Evolutionary conservation across 2,329 filamentous ascomycete genomes (phyloP).

Genomic region (Aureobasidium musti): DNA sequence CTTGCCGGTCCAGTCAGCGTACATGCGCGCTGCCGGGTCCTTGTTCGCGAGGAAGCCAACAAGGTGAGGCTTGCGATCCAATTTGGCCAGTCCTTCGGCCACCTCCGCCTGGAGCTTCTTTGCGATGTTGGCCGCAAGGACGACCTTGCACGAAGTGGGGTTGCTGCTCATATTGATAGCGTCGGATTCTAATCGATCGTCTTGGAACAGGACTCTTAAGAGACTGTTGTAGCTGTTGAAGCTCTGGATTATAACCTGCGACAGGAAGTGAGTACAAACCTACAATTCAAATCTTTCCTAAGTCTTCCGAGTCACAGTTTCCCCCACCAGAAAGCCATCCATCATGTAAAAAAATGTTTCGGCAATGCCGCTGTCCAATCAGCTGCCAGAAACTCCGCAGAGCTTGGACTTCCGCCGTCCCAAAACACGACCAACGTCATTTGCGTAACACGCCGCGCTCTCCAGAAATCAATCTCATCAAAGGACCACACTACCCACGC

Average conservation of each 20-base stretch:
- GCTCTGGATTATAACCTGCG: neutral
- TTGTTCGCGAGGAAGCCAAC: slow-evolving; percentile 90
- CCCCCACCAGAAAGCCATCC: slow-evolving; percentile 14
- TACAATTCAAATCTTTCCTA: slow-evolving; percentile 8
- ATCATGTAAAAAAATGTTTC: slow-evolving; percentile 26
- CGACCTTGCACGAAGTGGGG: slow-evolving; percentile 76
- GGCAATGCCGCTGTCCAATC: slow-evolving; percentile 8
- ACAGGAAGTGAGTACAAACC: neutral
- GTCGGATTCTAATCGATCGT: neutral
- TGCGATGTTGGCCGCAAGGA: slow-evolving; percentile 84
- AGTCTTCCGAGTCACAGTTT: slow-evolving; percentile 18
- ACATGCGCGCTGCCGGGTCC: slow-evolving; percentile 87
- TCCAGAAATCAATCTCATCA: neutral
- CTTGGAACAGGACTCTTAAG: neutral
- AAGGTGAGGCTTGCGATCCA: slow-evolving; percentile 73
- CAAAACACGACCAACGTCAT: slow-evolving; percentile 15
- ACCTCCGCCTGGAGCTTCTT: slow-evolving; percentile 79
- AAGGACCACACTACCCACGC: neutral
- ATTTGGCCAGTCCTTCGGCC: slow-evolving; percentile 68
- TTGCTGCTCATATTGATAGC: slow-evolving; percentile 11
- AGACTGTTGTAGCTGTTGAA: slow-evolving; percentile 18
- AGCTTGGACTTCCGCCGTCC: neutral
- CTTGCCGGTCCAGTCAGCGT: slow-evolving; percentile 96
- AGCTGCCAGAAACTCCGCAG: slow-evolving; percentile 5
- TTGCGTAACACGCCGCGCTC: slow-evolving; percentile 17